These are phyloP conservation scores for Nannizzia gypsea DNA, from an alignment of 2,329 filamentous ascomycete genomes.

Conservation along the genomic window DNA sequence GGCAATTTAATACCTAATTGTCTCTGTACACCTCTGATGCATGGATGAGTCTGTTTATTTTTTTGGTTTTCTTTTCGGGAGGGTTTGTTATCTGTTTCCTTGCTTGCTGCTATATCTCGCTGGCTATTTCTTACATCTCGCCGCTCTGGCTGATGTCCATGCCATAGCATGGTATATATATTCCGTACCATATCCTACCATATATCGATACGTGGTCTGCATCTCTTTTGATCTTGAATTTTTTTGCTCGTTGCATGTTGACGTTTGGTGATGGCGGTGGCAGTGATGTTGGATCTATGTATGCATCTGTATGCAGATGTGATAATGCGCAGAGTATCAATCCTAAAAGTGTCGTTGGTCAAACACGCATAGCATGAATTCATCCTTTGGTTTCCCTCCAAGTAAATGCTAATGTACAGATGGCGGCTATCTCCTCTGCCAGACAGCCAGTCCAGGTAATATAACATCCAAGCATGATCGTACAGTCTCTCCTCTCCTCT, in stretches of 20 bases:
- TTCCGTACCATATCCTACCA: not conserved
- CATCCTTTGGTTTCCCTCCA: not conserved
- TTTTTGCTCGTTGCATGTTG: not conserved
- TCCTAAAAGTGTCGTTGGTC: no score
- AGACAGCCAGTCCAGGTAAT: no score
- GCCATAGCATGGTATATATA: not conserved
- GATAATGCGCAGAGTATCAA: no score
- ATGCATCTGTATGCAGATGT: not conserved
- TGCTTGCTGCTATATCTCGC: not conserved
- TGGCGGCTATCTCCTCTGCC: no score
- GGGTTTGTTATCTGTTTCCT: not conserved
- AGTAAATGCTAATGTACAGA: not conserved
- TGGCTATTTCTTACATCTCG: not conserved
- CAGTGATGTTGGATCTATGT: not conserved
- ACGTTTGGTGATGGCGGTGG: not conserved
- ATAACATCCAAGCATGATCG: not conserved
- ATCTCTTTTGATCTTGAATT: not conserved
- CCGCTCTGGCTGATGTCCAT: not conserved
- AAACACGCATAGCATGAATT: not conserved
- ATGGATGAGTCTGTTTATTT: not conserved
- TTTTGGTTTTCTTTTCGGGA: not conserved
- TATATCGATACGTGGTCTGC: not conserved
- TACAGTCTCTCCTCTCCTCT: not conserved
- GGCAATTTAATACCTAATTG: conserved; percentile 2
- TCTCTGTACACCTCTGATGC: conserved; percentile 3